phyloP scores from a whole-genome alignment of 2,329 filamentous ascomycete genomes.

The Coleophoma cylindrospora region DNA sequence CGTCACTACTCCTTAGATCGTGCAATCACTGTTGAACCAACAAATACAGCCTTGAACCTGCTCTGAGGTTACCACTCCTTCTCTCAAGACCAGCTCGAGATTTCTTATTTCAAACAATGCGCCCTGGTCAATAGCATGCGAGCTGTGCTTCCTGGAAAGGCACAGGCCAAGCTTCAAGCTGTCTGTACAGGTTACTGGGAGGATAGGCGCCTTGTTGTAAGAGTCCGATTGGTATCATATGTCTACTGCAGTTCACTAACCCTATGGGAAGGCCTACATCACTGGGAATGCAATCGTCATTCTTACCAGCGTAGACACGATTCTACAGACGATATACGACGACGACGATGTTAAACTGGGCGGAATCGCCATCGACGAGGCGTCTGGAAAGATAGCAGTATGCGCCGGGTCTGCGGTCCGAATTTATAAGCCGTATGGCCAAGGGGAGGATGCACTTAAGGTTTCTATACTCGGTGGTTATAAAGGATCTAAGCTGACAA shows the following conservation, averaged over 20 bases:
- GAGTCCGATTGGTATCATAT: slow-evolving; percentile 19
- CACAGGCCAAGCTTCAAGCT: slow-evolving; percentile 72
- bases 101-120: slow-evolving; percentile 9
- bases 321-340: slow-evolving; percentile 89
- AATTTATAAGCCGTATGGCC: slow-evolving; percentile 71
- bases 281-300: slow-evolving; percentile 85
- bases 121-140: slow-evolving; percentile 52
- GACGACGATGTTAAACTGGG: slow-evolving; percentile 62
- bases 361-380: slow-evolving; percentile 76
- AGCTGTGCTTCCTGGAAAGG: slow-evolving; percentile 74
- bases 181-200: slow-evolving; percentile 71
- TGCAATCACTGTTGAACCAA: no score
- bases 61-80: background rate
- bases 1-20: no score
- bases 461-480: slow-evolving; percentile 37
- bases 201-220: slow-evolving; percentile 66
- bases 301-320: slow-evolving; percentile 65
- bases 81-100: no score
- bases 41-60: background rate
- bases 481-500: slow-evolving; percentile 13
- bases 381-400: slow-evolving; percentile 78
- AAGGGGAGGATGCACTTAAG: slow-evolving; percentile 68
- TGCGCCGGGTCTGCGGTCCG: slow-evolving; percentile 64
- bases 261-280: slow-evolving; percentile 66
- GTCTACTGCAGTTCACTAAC: slow-evolving; percentile 6